These are phyloP conservation scores for Prunus dulcis DNA, from an alignment of 306 rosid species.

Conservation along the genomic window DNA sequence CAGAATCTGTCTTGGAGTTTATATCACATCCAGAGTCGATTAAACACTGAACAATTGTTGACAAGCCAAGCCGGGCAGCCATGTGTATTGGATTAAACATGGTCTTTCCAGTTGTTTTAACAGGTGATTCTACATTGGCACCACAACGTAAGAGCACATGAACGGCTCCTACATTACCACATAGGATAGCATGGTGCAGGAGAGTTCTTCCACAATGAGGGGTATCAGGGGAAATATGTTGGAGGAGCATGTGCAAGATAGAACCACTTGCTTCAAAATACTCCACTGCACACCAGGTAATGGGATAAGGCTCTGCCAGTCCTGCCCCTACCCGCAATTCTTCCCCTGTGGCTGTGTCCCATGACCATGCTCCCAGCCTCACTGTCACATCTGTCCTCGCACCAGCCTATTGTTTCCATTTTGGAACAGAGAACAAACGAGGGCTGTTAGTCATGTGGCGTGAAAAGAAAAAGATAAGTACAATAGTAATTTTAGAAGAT, in stretches of 20 bases:
- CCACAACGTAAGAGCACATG: conserved; percentile 54
- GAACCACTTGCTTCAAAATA: conserved; percentile 84
- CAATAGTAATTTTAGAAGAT: neutral
- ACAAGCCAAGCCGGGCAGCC: conserved; percentile 75
- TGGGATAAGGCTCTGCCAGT: conserved; percentile 77
- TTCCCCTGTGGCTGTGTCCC: conserved; percentile 84
- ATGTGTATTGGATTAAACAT: conserved; percentile 71
- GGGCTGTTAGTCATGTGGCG: conserved; percentile 13
- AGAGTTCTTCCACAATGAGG: conserved; percentile 69
- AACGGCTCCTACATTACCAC: conserved; percentile 71
- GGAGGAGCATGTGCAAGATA: conserved; percentile 63
- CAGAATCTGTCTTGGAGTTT: conserved; percentile 59
- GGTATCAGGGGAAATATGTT: conserved; percentile 34
- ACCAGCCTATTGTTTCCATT: conserved; percentile 50
- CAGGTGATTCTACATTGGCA: conserved; percentile 53
- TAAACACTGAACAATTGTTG: conserved; percentile 58
- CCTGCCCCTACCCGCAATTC: conserved; percentile 97
- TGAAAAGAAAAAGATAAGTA: conserved; percentile 17
- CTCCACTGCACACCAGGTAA: conserved; percentile 93
- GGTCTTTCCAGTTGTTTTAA: conserved; percentile 53
- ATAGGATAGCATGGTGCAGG: conserved; percentile 82
- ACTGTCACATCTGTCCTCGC: conserved; percentile 49
- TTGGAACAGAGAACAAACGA: conserved; percentile 20
- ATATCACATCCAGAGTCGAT: conserved; percentile 67
- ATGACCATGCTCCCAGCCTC: conserved; percentile 90